Base-by-base conservation (phyloP, 1,139 yeast species). In the Candida glucosophila region DNA sequence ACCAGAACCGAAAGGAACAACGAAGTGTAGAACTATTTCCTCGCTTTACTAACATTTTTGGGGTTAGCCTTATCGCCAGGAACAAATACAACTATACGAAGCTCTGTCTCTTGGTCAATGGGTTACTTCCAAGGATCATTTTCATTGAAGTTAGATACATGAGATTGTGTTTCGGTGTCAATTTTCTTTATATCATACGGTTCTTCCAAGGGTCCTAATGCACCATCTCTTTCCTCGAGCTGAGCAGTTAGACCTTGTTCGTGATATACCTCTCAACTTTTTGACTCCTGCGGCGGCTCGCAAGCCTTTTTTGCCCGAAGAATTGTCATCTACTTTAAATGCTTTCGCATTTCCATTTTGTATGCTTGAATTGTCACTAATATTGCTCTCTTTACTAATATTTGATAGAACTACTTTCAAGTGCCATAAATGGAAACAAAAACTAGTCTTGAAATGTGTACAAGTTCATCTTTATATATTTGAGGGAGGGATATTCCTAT, bases 1-100 rank as follows among this genome's bases (percentile, higher is more conserved):
- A 9, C 79, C 77, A 6, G 76, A 67, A 15, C 75, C 77, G 16
- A 73, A 47, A 0, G 80, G 79, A 23, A 73, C 79, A 19, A 58
- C 64, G 35, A 72, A 76, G 86, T 77, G 30, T 67, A 55, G 15
- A 54, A 35, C 85, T 86, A 77, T 47, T 71, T 76, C 23, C 56
- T 43, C 6, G 45, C 40, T 5, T 35, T 40, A 2, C 67, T 37
- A 62, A 69, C 66, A 38, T 67, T 71, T 33, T 73, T 65, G 25
- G 86, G 86, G 45, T 78, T 74, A 1, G 47, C 60, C 29, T 59
- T 57, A 42, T 79, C 90, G 18, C 55, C 64, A 2, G 55, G 61
- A 3, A 66, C 58, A 43, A 75, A 78, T 17, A 60, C 67, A 8
- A 78, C 86, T 8, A 78, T 44, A 46, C 85, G 58, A 31, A 71